Evolutionary conservation across 2,329 filamentous ascomycete genomes (phyloP), one percentile per base, ranked within the genome.

Genomic region (Aureobasidium sp.): DNA sequence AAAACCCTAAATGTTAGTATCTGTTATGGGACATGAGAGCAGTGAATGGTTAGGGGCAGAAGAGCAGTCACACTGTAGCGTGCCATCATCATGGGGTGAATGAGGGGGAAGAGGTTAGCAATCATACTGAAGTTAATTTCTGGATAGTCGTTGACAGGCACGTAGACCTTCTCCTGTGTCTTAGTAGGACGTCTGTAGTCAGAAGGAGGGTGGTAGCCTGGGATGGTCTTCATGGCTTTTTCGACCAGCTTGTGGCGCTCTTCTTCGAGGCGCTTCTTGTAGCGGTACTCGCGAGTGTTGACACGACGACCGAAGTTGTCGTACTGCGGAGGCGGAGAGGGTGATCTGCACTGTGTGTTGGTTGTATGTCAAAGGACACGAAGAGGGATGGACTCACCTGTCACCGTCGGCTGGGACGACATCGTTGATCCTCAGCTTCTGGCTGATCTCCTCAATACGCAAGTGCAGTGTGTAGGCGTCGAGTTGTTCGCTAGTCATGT

Each of bases 41-140:
- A 60, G 57, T 60, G 45, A 42, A 37, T 52, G 48, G 59, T 45
- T 48, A 55, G 60, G 49, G 49, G 42, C 29, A 61, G 58, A 61
- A 60, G 45, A 53, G 56, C 62, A 63, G 45, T 39, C 53, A 52
- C 41, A 48, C 48, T 49, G 29, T 48, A 39, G 48, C 55, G 22
- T 47, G 55, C 45, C 62, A 48, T 48, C 31, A 57, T 52, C 31
- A 36, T 39, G 41, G 62, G 55, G 37, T 55, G n/a, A 29, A 57
- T 36, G 34, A 52, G 22, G 75, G 80, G 78, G 80, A 72, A 74
- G 68, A 57, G 91, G 91, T 96, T 96, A 96, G 92, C 88, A 92
- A 94, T 93, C 93, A 93, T 97, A 99, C 94, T 99, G 91, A 99
- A 99, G 88, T 99, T 99, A 87, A 99, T 97, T 79, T 99, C 94